Evolutionary conservation across 2,329 filamentous ascomycete genomes (phyloP), one percentile per base, ranked within the genome.

Genomic region (Harringtonia aguacate): DNA sequence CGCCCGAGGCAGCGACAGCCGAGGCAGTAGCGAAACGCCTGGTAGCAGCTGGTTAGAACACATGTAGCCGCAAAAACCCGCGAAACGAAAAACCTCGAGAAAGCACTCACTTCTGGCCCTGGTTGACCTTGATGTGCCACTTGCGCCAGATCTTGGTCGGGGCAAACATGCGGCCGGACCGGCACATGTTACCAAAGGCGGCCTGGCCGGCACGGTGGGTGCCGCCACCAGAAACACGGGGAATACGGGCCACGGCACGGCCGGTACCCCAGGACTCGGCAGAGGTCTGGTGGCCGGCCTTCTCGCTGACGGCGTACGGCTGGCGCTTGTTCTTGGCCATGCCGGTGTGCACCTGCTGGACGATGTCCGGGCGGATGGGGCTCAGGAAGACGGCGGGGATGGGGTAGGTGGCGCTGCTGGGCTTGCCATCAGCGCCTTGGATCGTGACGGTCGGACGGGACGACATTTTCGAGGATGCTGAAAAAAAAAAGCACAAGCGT

Each of bases 241-340:
- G 92, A 64, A 98, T 98, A 97, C 92, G 92, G 70, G 92, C 94
- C 66, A 98, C 92, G 72, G 92, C 92, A 74, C 92, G 92, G 77
- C 89, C 90, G 76, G 90, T 97, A 83, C 90, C 90, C 92, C 92
- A 98, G 58, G 94, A 98, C 81, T 98, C 92, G 67, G 92, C 92
- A 73, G 87, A 95, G 68, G 92, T 98, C 79, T 98, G 92, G 77
- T 98, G 92, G 77, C 92, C 92, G 67, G 92, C 92, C 86, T 98
- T 98, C 85, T 97, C 90, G 84, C 88, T 95, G 79, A 98, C 92
- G 64, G 92, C 81, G 72, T 98, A 98, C 60, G 92, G 89, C 76
- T 98, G 92, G 70, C 92, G 85, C 84, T 94, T 95, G 84, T 98
- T 98, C 87, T 98, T 98, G 69, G 90, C 90, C 79, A 98, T 94